Conservation (phyloP, 495 filamentous ascomycete species). For the Daldinia caldariorum region DNA sequence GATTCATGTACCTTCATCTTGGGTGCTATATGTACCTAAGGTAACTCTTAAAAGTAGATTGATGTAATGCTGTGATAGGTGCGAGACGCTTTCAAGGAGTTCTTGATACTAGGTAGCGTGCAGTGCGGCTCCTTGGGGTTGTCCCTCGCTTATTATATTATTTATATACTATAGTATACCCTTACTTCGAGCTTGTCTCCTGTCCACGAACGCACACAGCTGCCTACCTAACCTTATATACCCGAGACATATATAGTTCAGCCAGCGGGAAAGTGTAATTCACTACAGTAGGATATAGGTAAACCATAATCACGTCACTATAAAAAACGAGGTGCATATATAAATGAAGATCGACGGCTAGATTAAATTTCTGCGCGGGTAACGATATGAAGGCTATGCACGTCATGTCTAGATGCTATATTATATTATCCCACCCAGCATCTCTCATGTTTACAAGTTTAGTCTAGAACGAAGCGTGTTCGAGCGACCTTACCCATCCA, state of each 20-base stretch:
- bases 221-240: background rate
- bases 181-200: too few relatives aligned
- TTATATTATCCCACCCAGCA: background rate
- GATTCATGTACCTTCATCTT: background rate
- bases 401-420: background rate
- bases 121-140: background rate
- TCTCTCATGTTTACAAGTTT: background rate
- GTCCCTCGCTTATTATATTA: background rate
- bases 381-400: background rate
- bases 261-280: too few relatives aligned
- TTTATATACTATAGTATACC: background rate
- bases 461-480: background rate
- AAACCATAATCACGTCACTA: background rate
- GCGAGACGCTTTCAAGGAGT: too few relatives aligned
- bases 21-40: background rate
- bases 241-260: too few relatives aligned
- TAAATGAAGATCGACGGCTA: conserved; percentile 17
- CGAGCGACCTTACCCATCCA: background rate
- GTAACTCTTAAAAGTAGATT: too few relatives aligned
- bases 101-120: background rate
- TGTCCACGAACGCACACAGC: background rate
- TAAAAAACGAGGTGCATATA: background rate
- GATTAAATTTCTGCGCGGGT: background rate
- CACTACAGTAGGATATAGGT: too few relatives aligned
- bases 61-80: too few relatives aligned